phyloP scores from a whole-genome alignment of 805 yeast species.

The Yamadazyma sp. region DNA sequence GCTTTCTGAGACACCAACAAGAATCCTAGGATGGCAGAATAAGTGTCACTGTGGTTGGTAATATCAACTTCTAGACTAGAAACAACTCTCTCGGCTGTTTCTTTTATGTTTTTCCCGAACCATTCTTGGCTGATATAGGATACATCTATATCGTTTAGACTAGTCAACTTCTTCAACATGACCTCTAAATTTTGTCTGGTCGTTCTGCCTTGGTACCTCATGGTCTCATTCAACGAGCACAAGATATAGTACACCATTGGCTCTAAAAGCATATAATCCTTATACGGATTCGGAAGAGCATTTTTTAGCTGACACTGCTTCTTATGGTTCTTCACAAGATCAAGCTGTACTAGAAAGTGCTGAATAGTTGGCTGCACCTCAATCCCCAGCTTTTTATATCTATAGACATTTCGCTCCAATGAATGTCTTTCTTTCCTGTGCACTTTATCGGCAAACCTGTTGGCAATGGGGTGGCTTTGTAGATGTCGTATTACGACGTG shows the following conservation, averaged over 20 bases:
- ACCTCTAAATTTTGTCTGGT: background rate
- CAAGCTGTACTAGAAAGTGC: conserved; percentile 14
- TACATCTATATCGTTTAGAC: background rate
- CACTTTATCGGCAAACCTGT: conserved; percentile 18
- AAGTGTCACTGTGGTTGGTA: no score
- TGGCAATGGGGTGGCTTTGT: background rate
- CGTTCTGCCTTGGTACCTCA: background rate
- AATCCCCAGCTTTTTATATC: conserved; percentile 11
- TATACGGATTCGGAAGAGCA: background rate
- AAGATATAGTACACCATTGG: conserved; percentile 11
- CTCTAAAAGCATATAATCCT: conserved; percentile 1
- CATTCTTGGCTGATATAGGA: background rate
- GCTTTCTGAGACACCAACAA: conserved; percentile 1
- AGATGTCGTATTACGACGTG: conserved; percentile 7
- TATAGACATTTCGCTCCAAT: conserved; percentile 13
- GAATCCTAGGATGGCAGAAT: conserved; percentile 1
- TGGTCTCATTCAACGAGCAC: no score
- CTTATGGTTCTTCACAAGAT: no score
- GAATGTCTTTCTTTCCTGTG: conserved; percentile 19
- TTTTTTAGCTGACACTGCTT: no score
- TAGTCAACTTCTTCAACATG: background rate
- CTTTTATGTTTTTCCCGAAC: background rate
- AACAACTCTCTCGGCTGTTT: background rate
- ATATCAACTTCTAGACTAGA: no score
- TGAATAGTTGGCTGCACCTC: conserved; percentile 9